A percentile compares a stretch with the other conserved stretches of the same genome.
These are phyloP conservation scores for Nemophila menziesii DNA, from an alignment of 257 asterid species.

Conservation along the genomic window DNA sequence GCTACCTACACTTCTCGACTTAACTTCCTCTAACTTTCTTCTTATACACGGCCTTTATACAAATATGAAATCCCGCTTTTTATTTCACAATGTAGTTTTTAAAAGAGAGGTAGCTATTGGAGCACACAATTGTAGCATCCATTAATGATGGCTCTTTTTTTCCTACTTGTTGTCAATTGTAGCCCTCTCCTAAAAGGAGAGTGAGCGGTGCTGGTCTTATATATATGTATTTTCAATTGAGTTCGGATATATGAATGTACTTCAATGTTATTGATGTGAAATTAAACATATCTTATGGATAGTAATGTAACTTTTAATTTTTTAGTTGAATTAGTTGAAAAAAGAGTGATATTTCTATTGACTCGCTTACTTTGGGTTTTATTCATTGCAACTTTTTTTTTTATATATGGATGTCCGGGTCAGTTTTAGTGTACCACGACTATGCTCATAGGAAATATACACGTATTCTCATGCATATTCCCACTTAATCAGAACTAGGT, in stretches of 20 bases:
- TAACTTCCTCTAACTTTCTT: slow-evolving; percentile 32
- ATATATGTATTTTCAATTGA: neutral
- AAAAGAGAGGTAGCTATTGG: slow-evolving; percentile 19
- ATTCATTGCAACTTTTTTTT: no score
- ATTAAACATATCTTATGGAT: neutral
- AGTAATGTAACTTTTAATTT: neutral
- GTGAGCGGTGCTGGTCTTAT: slow-evolving; percentile 48
- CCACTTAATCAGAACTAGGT: no score
- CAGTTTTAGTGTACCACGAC: no score
- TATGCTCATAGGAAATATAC: no score
- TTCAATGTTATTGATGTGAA: neutral
- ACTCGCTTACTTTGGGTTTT: no score
- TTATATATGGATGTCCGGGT: no score
- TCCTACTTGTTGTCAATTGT: slow-evolving; percentile 11
- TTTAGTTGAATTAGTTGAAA: neutral
- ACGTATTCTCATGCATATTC: no score
- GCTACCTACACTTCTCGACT: slow-evolving; percentile 96
- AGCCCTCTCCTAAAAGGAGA: slow-evolving; percentile 95
- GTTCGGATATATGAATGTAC: neutral
- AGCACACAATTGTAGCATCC: slow-evolving; percentile 13
- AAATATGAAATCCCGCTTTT: neutral
- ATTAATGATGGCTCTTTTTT: slow-evolving; percentile 19
- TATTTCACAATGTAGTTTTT: slow-evolving; percentile 1
- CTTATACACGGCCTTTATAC: neutral
- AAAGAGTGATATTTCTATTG: no score